These are phyloP conservation scores for Millerozyma acaciae DNA, from an alignment of 805 yeast species.

Conservation along the genomic window DNA sequence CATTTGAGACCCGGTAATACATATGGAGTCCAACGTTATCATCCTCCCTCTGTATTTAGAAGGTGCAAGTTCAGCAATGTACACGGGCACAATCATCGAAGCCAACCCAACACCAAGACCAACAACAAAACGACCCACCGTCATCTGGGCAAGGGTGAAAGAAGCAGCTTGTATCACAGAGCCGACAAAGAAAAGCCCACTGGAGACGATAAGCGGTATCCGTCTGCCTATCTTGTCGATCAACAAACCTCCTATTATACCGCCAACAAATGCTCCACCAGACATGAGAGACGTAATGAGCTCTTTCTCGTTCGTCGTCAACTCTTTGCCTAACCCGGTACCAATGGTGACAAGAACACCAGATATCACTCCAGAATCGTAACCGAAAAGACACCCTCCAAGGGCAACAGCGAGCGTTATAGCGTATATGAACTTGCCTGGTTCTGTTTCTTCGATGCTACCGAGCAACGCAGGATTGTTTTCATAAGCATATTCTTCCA, in stretches of 20 bases:
- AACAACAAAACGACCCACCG: conserved; percentile 37
- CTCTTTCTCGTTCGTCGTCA: conserved; percentile 14
- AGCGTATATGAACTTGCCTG: conserved; percentile 3
- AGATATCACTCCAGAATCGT: conserved; percentile 41
- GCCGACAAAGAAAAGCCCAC: conserved; percentile 35
- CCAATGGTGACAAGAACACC: conserved; percentile 24
- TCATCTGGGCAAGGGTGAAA: conserved; percentile 29
- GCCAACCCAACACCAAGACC: conserved; percentile 42
- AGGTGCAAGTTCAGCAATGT: conserved; percentile 40
- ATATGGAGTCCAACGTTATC: neutral
- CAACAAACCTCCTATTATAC: conserved; percentile 33
- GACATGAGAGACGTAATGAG: conserved; percentile 25
- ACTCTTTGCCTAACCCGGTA: neutral
- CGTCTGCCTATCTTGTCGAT: conserved; percentile 39
- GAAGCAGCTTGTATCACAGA: conserved; percentile 37
- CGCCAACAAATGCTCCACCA: conserved; percentile 41
- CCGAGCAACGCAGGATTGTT: conserved; percentile 1
- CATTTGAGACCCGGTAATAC: neutral
- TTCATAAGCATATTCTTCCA: conserved; percentile 3
- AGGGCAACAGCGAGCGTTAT: conserved; percentile 26
- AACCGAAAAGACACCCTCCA: conserved; percentile 41
- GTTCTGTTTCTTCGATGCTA: conserved; percentile 4
- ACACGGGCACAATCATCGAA: conserved; percentile 38
- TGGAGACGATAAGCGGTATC: conserved; percentile 35
- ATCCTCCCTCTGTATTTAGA: conserved; percentile 38